Base-by-base conservation (phyloP, 139 green algal species). In the Chlorella vulgaris region DNA sequence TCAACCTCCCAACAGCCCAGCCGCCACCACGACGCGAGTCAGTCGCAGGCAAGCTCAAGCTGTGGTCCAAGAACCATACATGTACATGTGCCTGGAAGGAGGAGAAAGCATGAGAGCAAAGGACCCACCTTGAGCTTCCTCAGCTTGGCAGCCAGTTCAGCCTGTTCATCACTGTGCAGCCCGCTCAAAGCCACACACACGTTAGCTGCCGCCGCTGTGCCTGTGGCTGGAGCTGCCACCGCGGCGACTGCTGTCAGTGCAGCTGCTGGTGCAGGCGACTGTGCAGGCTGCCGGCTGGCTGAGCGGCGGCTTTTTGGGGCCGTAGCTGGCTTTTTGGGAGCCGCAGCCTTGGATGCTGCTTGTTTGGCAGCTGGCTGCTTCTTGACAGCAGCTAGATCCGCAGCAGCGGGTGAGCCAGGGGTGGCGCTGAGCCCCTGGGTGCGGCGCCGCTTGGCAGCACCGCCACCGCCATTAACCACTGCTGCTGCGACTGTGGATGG, bases 121-220 rank as follows among this genome's bases (percentile, higher is more conserved):
- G 24, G 29, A 2, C 71, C 19, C 51, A 68, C 71, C 71, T 67
- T 67, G 21, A 78, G 53, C 51, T 50, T 78, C 19, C n/a, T 47
- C 33, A 78, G 51, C 50, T 36, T 33, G 18, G 36, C 55, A 6
- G 71, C 71, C 38, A 78, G 24, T 33, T 66, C 35, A 2, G 43
- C 47, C 51, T 78, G 71, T 50, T 78, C 71, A 13, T 78, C 51
- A 24, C 50, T 66, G 71, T 78, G 71, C 71, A 78, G 66, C 0
- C 71, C 71, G 21, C 47, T 67, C 31, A 78, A 36, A 18, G 71
- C 71, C 15, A 78, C 71, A 28, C 39, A 38, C 33, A 28, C 19
- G 28, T 13, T 47, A 6, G 24, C 10, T 35, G 42, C 42, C 51
- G 50, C 70, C 35, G n/a, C 42, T n/a, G 13, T 51, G 28, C 4